Evolutionary conservation across 2,329 filamentous ascomycete species (phyloP).

Genomic region (Ophiognomonia clavigignenti-juglandacearum): DNA sequence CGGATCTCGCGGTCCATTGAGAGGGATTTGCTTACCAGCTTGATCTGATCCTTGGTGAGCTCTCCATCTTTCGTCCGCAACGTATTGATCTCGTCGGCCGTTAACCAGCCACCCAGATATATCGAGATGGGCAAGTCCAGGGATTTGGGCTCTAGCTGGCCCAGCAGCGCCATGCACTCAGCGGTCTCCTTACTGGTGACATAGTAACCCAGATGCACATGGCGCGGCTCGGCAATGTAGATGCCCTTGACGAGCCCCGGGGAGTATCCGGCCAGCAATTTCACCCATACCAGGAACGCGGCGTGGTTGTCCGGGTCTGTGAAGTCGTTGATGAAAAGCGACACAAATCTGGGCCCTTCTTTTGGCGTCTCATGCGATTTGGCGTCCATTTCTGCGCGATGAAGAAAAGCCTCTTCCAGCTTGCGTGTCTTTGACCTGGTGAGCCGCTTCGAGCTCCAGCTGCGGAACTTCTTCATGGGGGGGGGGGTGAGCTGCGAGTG

Average conservation of each 20-base stretch:
- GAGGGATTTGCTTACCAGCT: no score
- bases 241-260: slow-evolving; percentile 6
- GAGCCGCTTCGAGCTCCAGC: slow-evolving; percentile 9
- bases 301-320: slow-evolving; percentile 16
- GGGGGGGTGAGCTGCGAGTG: no score
- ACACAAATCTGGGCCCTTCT: background rate
- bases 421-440: slow-evolving; percentile 11
- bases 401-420: slow-evolving; percentile 3
- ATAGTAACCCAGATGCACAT: slow-evolving; percentile 14
- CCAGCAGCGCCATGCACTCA: slow-evolving; percentile 5
- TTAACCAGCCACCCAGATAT: slow-evolving; percentile 10
- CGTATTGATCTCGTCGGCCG: slow-evolving; percentile 3
- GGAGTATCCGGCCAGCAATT: background rate
- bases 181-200: slow-evolving; percentile 11
- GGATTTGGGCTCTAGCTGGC: slow-evolving; percentile 1
- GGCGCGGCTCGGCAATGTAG: slow-evolving; percentile 15
- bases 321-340: slow-evolving; percentile 14
- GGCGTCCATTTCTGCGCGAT: slow-evolving; percentile 7
- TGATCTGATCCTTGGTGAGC: no score
- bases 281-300: slow-evolving; percentile 11
- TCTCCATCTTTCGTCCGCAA: no score
- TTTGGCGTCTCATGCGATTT: background rate
- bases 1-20: no score
- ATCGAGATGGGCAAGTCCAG: slow-evolving; percentile 10
- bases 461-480: slow-evolving; percentile 11